Base-by-base conservation (phyloP, 768 basidiomycete genomes). In the Lactarius evosmus region DNA sequence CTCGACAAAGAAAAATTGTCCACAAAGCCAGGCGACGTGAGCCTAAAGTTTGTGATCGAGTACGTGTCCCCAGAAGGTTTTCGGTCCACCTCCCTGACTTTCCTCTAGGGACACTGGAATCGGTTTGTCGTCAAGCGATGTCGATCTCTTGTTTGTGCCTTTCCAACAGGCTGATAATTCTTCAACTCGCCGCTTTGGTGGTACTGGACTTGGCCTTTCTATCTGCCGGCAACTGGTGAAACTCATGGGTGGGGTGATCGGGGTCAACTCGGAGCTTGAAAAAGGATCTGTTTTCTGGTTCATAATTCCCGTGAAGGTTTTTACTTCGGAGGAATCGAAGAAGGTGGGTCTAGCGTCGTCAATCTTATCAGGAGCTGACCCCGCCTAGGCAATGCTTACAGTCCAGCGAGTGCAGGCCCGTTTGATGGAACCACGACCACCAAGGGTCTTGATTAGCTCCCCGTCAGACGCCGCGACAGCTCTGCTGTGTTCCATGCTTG, bases 141-240 rank as follows among this genome's bases (percentile, higher is more conserved):
- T 86, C 3, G 85, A 86, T 54, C 77, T 83, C 8, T 74, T 91
- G 4, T 91, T 89, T 67, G 83, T 86, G 22, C 88, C 88, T 9
- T 91, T 91, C 68, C 86, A 87, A 67, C 89, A 91, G 74, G 88
- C 87, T 11, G 89, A 89, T 76, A 89, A 87, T 66, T 89, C 88
- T 0, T 88, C 87, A 0, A 89, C 89, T 7, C 83, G 88, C 30
- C 80, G 84, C 7, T 90, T 88, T 69, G 89, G 89, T 52, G 89
- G 89, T 2, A 89, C 88, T n/a, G 89, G 89, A 11, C 73, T 91
- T 9, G 89, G 89, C 22, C 74, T 89, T 27, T 88, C 86, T 7
- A 91, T 91, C 67, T 89, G 87, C 8, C 81, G 86, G 16, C 85
- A 88, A 67, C 75, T 91, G 36, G 87, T 89, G 52, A 87, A 87